These are phyloP conservation scores for Cutaneotrichosporon sp. DNA, from an alignment of 1,284 basidiomycete species.

Conservation along the genomic window DNA sequence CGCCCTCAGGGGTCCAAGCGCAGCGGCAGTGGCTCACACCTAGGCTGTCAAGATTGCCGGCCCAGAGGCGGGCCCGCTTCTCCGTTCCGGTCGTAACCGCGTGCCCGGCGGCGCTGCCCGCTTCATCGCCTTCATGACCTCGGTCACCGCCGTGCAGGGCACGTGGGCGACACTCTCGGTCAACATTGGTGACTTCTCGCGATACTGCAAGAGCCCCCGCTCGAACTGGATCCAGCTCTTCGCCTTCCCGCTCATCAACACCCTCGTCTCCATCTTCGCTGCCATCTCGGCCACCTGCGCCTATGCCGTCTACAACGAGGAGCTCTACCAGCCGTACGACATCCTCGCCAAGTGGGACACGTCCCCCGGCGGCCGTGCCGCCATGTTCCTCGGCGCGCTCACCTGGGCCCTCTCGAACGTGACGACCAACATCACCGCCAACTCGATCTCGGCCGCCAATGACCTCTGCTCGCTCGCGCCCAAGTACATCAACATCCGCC, in stretches of 20 bases:
- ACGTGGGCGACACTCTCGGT: constrained; percentile 23
- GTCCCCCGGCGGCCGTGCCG: constrained; percentile 54
- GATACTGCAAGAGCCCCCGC: constrained; percentile 20
- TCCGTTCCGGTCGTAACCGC: constrained; percentile 10
- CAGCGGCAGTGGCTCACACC: constrained; percentile 52
- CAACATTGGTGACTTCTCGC: constrained; percentile 27
- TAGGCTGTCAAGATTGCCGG: constrained; percentile 38
- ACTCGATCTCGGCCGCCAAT: constrained; percentile 74
- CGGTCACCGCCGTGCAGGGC: constrained; percentile 19
- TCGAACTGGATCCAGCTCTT: constrained; percentile 21
- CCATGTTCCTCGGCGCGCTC: constrained; percentile 73
- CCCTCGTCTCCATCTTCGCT: constrained; percentile 51
- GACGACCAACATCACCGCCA: constrained; percentile 69
- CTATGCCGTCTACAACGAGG: constrained; percentile 58
- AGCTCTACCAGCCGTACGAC: constrained; percentile 40
- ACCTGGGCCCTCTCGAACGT: constrained; percentile 67
- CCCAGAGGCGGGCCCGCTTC: constrained; percentile 14
- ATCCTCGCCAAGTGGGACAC: constrained; percentile 29
- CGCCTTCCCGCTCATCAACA: constrained; percentile 22
- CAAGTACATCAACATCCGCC: constrained; percentile 69
- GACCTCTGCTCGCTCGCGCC: constrained; percentile 64
- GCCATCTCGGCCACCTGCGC: constrained; percentile 22
- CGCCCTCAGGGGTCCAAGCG: too few species aligned
- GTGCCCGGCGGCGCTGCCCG: constrained; percentile 13
- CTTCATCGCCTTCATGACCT: constrained; percentile 26